Evolutionary conservation across 805 yeast species (phyloP), one percentile per base, ranked within the genome.

Genomic region (Tetrapisispora phaffii): DNA sequence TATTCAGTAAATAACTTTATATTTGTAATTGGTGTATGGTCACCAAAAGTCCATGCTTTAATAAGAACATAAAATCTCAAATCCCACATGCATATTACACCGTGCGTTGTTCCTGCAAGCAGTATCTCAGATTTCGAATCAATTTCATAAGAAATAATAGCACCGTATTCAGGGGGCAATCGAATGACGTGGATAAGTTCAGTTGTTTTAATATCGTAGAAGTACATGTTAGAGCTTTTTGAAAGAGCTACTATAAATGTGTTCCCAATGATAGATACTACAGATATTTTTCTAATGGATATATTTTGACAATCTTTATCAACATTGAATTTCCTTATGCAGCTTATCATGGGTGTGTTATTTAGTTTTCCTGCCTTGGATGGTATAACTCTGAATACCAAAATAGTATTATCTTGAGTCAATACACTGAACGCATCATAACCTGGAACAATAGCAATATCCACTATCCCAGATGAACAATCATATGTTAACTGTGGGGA

Each of bases 61-160:
- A 86, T 66, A 35, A 74, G 66, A 0, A 82, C 47, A 31, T 71
- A 71, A 59, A 87, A 85, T 44, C 94, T 68, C 31, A 85, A 51
- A 60, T 88, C 96, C 95, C 96, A 88, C 15, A 90, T 63, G 50
- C 79, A 80, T 26, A 93, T 58, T 0, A 81, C 66, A 1, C 97
- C 97, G 34, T 73, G 74, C 0, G 75, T 66, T 0, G 96, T 85
- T 0, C 96, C 97, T 2, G 82, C 58, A 8, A 85, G 59, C 1
- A 85, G 58, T 86, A 96, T 86, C 5, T 74, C 66, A 22, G 68
- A 63, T 15, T 70, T 65, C 0, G 65, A 60, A 44, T 81, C 83
- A 20, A 83, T 62, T 1, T 76, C 70, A 54, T 87, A 76, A 16
- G 81, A 65, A 0, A 79, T 73, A 0, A 82, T 74, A 2, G 76